Conservation (phyloP, 1,284 basidiomycete species). For the Somion occarium region DNA sequence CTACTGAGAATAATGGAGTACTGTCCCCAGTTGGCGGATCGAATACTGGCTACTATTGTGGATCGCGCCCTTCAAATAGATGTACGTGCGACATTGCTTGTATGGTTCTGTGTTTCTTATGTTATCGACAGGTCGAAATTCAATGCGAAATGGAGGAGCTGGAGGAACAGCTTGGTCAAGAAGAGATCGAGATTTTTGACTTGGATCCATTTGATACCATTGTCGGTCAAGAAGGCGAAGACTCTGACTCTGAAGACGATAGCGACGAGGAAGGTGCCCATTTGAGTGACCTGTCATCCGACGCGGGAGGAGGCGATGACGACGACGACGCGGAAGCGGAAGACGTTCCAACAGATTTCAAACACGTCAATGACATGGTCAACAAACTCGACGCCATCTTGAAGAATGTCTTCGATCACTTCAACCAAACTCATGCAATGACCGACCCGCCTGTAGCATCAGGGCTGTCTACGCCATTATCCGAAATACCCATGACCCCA, state of each 20-base stretch:
- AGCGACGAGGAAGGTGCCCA: conserved; percentile 42
- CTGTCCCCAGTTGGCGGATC: conserved; percentile 85
- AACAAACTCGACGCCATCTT: conserved; percentile 90
- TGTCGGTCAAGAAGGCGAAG: conserved; percentile 67
- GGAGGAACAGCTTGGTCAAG: conserved; percentile 63
- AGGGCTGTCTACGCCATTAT: conserved; percentile 22
- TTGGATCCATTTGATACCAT: conserved; percentile 82
- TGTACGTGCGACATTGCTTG: conserved; percentile 45
- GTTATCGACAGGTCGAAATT: conserved; percentile 79
- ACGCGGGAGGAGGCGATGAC: conserved; percentile 57
- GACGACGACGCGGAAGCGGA: conserved; percentile 33
- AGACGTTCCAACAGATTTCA: conserved; percentile 49
- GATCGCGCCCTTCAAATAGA: conserved; percentile 95
- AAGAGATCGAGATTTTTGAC: conserved; percentile 65
- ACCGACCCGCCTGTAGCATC: conserved; percentile 14
- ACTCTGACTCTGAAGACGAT: conserved; percentile 52
- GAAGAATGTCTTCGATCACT: conserved; percentile 80
- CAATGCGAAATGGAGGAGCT: conserved; percentile 94
- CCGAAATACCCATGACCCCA: conserved; percentile 14
- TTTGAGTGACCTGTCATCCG: conserved; percentile 65
- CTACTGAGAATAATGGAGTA: conserved; percentile 82
- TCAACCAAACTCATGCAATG: conserved; percentile 44
- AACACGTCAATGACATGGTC: conserved; percentile 81
- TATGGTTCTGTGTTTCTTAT: conserved; percentile 6
- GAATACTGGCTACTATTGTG: conserved; percentile 81